phyloP scores from a whole-genome alignment of 768 basidiomycete species.

The Leccinum ochraceum region DNA sequence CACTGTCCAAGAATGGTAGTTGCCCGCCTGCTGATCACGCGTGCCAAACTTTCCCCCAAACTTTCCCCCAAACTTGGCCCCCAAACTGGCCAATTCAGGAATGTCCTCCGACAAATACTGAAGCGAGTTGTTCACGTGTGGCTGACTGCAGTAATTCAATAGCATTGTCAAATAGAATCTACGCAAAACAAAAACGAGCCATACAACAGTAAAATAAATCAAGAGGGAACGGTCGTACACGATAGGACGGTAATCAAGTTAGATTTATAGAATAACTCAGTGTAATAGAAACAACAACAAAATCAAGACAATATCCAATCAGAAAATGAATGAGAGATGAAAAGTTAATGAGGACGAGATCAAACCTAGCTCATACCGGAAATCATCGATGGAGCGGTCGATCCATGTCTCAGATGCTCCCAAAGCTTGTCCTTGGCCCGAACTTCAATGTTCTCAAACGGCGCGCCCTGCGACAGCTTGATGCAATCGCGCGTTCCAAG shows the following conservation, averaged over 20 bases:
- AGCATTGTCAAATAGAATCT: neutral
- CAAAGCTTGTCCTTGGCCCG: conserved; percentile 82
- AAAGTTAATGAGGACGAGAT: neutral
- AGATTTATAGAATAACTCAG: neutral
- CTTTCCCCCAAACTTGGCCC: no score
- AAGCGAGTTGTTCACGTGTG: neutral
- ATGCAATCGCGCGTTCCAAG: conserved; percentile 92
- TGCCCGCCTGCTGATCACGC: no score
- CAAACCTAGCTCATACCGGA: conserved; percentile 39
- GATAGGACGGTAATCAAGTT: neutral
- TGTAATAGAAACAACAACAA: neutral
- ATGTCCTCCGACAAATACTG: conserved; percentile 25
- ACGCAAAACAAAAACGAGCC: neutral
- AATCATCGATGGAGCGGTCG: conserved; percentile 45
- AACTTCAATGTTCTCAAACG: conserved; percentile 88
- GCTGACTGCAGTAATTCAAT: neutral
- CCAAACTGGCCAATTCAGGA: no score
- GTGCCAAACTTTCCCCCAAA: no score
- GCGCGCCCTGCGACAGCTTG: conserved; percentile 66
- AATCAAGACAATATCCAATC: conserved; percentile 20
- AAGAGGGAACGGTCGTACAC: neutral
- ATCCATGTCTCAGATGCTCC: conserved; percentile 60
- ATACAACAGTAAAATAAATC: neutral
- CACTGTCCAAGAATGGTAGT: no score
- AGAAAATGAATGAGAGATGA: conserved; percentile 2